Evolutionary conservation across 495 filamentous ascomycete genomes (phyloP).

Genomic region (Mytilinidion resinicola): DNA sequence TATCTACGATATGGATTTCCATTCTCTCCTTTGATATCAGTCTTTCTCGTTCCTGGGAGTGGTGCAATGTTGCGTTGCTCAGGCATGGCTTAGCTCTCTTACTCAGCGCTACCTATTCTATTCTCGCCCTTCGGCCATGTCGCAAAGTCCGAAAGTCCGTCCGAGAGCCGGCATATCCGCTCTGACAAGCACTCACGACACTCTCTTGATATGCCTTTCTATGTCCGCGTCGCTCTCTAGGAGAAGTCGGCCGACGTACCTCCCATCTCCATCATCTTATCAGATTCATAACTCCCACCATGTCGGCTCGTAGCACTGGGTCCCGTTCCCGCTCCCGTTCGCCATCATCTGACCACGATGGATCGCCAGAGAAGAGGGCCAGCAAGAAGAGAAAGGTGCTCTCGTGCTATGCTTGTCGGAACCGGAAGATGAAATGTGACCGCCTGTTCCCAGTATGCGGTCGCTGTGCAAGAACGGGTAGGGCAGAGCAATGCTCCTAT

Average conservation of each 20-base stretch:
- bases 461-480: slow-evolving; percentile 19
- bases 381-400: slow-evolving; percentile 28
- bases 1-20: no score
- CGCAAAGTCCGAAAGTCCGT: slow-evolving; percentile 5
- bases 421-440: slow-evolving; percentile 29
- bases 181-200: no score
- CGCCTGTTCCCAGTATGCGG: slow-evolving; percentile 24
- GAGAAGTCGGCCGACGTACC: background rate
- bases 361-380: slow-evolving; percentile 9
- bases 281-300: background rate
- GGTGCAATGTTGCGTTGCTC: no score
- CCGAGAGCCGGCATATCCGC: background rate
- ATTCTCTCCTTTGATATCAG: no score
- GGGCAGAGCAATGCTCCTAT: slow-evolving; percentile 22
- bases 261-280: background rate
- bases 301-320: slow-evolving; percentile 19
- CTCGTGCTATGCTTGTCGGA: slow-evolving; percentile 27
- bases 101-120: no score
- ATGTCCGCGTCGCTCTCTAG: background rate
- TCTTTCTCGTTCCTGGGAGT: no score
- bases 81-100: no score
- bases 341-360: slow-evolving; percentile 3
- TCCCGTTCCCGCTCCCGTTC: slow-evolving; percentile 20
- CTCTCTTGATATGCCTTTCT: background rate
- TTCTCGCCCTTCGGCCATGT: no score